Percentiles rank a stretch among this genome's conserved stretches.
Evolutionary conservation across 768 basidiomycete species (phyloP).

Genomic region (Lentinus brumalis): DNA sequence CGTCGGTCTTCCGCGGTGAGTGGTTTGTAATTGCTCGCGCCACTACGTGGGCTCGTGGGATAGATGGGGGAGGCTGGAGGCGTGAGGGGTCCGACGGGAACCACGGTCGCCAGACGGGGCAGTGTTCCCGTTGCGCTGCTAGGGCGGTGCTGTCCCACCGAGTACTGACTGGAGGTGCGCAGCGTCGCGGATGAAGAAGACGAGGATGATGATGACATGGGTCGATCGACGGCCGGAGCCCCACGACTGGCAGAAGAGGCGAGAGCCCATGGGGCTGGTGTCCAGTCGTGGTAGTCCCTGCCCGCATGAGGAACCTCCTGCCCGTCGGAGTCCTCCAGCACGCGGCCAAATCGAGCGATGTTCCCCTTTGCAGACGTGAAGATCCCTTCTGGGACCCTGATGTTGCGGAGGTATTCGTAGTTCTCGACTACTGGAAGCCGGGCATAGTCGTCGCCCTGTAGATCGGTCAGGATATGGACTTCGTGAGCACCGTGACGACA

Average conservation of each 20-base stretch:
- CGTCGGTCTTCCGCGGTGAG: conserved; percentile 38
- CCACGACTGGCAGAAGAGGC: conserved; percentile 12
- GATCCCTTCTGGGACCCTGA: conserved; percentile 70
- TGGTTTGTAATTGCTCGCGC: conserved; percentile 29
- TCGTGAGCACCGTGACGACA: conserved; percentile 4
- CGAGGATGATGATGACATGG: conserved; percentile 22
- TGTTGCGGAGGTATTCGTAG: conserved; percentile 69
- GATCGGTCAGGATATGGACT: conserved; percentile 2
- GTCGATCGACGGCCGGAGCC: conserved; percentile 8
- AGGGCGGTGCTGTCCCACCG: conserved; percentile 3
- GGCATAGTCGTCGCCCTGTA: conserved; percentile 66
- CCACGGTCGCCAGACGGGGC: conserved; percentile 30
- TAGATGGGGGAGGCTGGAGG: conserved; percentile 22
- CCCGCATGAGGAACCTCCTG: conserved; percentile 22
- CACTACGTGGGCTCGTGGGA: conserved; percentile 18
- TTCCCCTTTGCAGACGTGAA: conserved; percentile 67
- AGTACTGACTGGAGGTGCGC: conserved; percentile 8
- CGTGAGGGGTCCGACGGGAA: conserved; percentile 25
- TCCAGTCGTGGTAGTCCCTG: conserved; percentile 26
- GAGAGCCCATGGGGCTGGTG: conserved; percentile 24
- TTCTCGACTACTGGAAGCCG: conserved; percentile 72
- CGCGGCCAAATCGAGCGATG: conserved; percentile 29
- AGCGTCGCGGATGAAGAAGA: conserved; percentile 17
- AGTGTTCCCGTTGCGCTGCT: conserved; percentile 17
- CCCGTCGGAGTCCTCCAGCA: conserved; percentile 29